Conservation (phyloP, 345 rosid species). For the Pistacia atlantica region DNA sequence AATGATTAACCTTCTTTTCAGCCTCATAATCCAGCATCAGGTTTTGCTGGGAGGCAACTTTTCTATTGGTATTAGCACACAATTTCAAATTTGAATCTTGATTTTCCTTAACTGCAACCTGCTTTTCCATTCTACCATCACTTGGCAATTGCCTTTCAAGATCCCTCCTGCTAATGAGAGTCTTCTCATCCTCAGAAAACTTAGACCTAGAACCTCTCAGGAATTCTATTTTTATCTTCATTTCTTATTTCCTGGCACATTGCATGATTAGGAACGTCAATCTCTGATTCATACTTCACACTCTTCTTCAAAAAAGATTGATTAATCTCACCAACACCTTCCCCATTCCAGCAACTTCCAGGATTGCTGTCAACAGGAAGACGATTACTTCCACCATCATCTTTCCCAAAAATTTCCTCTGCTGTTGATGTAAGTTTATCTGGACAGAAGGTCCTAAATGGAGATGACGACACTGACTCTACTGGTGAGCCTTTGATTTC, state of each 20-base stretch:
- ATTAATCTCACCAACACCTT: constrained; percentile 26
- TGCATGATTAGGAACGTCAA: constrained; percentile 13
- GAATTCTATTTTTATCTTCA: constrained; percentile 17
- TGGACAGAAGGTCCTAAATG: constrained; percentile 32
- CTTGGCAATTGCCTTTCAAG: constrained; percentile 24
- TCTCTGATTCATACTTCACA: constrained; percentile 18
- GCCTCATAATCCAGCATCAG: constrained; percentile 25
- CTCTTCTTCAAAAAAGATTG: constrained; percentile 31
- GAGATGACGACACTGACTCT: constrained; percentile 60
- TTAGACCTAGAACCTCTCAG: constrained; percentile 22
- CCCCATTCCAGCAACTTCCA: constrained; percentile 34
- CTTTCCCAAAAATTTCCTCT: constrained; percentile 29
- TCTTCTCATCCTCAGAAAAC: constrained; percentile 29
- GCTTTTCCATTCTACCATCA: constrained; percentile 27
- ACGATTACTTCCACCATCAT: constrained; percentile 28
- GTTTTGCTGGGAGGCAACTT: constrained; percentile 22
- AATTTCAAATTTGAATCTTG: constrained; percentile 28
- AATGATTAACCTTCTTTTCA: constrained; percentile 23
- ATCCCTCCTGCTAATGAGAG: constrained; percentile 16
- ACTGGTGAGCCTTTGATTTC: constrained; percentile 52
- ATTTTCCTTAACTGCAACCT: constrained; percentile 26
- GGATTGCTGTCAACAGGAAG: constrained; percentile 24
- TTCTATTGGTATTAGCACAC: constrained; percentile 14
- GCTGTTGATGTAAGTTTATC: constrained; percentile 34
- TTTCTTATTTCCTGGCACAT: constrained; percentile 8